Conservation (phyloP, 306 rosid genomes). For the Glycine latifolia region DNA sequence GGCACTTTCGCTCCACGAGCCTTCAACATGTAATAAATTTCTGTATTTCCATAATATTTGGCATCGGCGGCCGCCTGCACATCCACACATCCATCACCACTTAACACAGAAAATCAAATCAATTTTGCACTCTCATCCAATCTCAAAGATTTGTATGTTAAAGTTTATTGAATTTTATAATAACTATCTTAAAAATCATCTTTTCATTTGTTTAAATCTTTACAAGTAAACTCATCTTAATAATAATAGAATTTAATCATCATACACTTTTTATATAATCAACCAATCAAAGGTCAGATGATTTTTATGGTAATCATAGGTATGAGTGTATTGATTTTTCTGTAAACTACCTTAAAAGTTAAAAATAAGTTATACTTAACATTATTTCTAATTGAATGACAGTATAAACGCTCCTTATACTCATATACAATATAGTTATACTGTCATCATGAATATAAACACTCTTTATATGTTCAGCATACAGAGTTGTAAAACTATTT, state of each 20-base stretch:
- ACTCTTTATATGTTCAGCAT: no score
- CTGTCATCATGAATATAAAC: no score
- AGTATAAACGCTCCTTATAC: no score
- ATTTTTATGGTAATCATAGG: background rate
- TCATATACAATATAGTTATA: no score
- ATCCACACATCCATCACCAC: slow-evolving; percentile 38
- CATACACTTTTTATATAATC: background rate
- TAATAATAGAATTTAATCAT: background rate
- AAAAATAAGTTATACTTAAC: no score
- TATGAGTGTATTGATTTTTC: background rate
- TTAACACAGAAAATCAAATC: background rate
- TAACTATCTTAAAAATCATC: no score
- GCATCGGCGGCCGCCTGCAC: slow-evolving; percentile 99
- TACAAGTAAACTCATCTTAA: background rate
- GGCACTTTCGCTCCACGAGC: slow-evolving; percentile 97
- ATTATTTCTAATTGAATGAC: no score
- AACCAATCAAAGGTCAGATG: background rate
- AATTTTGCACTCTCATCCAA: no score
- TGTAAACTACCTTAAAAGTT: background rate
- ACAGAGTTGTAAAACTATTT: no score
- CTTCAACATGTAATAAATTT: slow-evolving; percentile 80
- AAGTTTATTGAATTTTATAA: no score
- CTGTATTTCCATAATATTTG: slow-evolving; percentile 79
- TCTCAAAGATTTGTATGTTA: background rate
- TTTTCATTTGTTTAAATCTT: background rate